Evolutionary conservation across 139 green algal genomes (phyloP), one percentile per base, ranked within the genome.

Genomic region (Micromonas commoda): DNA sequence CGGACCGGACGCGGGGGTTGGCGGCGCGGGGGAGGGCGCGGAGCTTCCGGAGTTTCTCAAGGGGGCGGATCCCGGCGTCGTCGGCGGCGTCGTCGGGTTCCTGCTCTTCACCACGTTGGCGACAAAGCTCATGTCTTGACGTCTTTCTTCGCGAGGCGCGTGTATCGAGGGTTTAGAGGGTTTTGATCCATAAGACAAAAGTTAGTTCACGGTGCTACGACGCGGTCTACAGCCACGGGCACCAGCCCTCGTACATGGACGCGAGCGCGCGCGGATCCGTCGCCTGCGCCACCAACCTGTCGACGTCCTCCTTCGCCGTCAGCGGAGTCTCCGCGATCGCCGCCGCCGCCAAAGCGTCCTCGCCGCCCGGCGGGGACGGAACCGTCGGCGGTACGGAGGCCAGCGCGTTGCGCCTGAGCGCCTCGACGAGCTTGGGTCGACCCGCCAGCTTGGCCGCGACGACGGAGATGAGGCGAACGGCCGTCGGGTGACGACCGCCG

Each of bases 161-260:
- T 16, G 45, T 57, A 23, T 57, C 45, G 45, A 9, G 45, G 9
- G 45, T 57, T 57, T 16, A 57, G 45, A 57, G 16, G 60, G 13
- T 68, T 68, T 68, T 24, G 60, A 24, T 68, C 9, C n/a, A n/a
- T n/a, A n/a, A n/a, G n/a, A n/a, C n/a, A n/a, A n/a, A n/a, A n/a
- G n/a, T n/a, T n/a, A n/a, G n/a, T n/a, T n/a, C n/a, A n/a, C n/a
- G n/a, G n/a, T n/a, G n/a, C n/a, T n/a, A n/a, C n/a, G n/a, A n/a
- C n/a, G n/a, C n/a, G n/a, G 19, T 19, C 28, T 32, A 68, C n/a
- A 68, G 19, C 60, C 60, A 68, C 24, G 60, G 19, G 26, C 60
- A 35, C 60, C 60, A 68, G 19, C 60, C 60, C 28, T 68, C 60
- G 60, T 35, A 68, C 60, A 68, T 68, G 5, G 60, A 29, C 60